A percentile compares a stretch with the other conserved stretches of the same genome.
These are phyloP conservation scores for Filosporella fistucella DNA, from an alignment of 495 filamentous ascomycete species.

Conservation along the genomic window DNA sequence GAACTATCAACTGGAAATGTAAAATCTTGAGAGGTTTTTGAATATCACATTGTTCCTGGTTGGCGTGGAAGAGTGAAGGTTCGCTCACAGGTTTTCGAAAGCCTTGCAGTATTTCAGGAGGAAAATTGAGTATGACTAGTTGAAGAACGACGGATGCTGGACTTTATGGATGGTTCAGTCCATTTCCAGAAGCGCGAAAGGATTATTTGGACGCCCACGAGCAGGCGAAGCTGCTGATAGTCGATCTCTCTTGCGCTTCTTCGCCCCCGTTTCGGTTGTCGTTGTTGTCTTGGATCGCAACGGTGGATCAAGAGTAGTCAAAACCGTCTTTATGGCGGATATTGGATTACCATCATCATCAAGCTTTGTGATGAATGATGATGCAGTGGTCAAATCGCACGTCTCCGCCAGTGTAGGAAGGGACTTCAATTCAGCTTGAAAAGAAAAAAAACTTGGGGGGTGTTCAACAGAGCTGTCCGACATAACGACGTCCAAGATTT, in stretches of 20 bases:
- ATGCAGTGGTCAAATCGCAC: background rate
- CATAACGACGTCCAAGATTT: conserved; percentile 39
- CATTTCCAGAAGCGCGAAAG: conserved; percentile 5
- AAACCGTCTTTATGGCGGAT: background rate
- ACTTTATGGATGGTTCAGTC: too few species aligned
- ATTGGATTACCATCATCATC: background rate
- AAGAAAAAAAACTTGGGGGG: conserved; percentile 1
- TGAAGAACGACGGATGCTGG: too few species aligned
- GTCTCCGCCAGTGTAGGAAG: conserved; percentile 12
- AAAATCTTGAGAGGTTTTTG: too few species aligned
- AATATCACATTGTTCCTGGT: too few species aligned
- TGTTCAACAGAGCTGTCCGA: background rate
- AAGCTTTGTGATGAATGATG: background rate
- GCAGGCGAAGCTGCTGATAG: background rate
- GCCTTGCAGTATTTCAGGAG: too few species aligned
- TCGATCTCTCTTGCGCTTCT: background rate
- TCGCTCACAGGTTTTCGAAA: too few species aligned
- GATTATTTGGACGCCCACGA: conserved; percentile 3
- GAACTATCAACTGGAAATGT: too few species aligned
- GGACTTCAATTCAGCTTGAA: conserved; percentile 4
- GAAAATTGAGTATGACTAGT: too few species aligned
- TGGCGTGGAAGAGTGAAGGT: too few species aligned
- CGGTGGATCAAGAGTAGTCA: background rate
- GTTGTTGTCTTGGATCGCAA: background rate
- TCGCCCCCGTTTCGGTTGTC: background rate